phyloP scores from a whole-genome alignment of 2,329 filamentous ascomycete genomes.

The Arthrocladium fulminans region DNA sequence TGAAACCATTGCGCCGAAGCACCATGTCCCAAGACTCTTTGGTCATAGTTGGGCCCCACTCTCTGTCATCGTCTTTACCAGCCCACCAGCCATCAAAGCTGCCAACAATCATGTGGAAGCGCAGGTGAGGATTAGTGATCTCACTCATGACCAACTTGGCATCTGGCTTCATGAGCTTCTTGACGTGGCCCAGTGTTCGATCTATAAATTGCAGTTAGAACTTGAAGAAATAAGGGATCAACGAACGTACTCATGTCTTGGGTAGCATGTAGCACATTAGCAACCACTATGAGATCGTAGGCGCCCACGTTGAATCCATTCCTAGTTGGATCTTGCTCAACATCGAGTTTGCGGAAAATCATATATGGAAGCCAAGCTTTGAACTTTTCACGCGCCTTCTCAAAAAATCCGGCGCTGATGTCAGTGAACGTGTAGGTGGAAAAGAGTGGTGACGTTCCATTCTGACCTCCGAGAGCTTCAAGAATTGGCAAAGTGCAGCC shows the following conservation, averaged over 20 bases:
- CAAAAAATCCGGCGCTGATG: background rate
- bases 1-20: too few relatives aligned
- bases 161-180: background rate
- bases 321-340: background rate
- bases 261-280: too few relatives aligned
- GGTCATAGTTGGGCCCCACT: too few relatives aligned
- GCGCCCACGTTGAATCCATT: background rate
- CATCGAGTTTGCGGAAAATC: background rate
- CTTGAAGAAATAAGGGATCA: too few relatives aligned
- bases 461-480: conserved; percentile 10
- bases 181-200: background rate
- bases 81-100: too few relatives aligned
- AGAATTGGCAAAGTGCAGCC: conserved; percentile 20
- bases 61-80: too few relatives aligned
- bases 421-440: background rate
- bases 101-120: too few relatives aligned
- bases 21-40: too few relatives aligned
- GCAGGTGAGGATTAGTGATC: too few relatives aligned
- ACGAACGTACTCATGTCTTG: too few relatives aligned
- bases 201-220: too few relatives aligned
- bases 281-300: background rate
- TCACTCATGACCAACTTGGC: background rate
- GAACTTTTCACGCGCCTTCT: background rate
- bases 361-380: background rate
- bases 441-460: conserved; percentile 3